phyloP scores from a whole-genome alignment of 2,329 filamentous ascomycete genomes.

The Alternaria postmessia region DNA sequence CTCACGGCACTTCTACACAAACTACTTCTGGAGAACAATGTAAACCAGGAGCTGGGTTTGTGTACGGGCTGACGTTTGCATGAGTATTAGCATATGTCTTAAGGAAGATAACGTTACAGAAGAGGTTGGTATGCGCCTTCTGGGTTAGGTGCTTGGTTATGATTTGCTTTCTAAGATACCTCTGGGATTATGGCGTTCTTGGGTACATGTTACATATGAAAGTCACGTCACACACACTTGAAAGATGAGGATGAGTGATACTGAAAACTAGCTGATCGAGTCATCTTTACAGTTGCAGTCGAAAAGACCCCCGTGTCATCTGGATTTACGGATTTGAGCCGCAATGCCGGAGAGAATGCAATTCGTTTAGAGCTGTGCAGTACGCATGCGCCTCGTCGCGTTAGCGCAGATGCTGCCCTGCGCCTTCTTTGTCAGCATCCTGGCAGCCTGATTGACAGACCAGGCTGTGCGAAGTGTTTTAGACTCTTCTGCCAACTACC shows the following conservation, averaged over 20 bases:
- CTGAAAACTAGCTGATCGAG: not conserved
- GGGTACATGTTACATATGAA: not conserved
- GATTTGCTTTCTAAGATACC: constrained; percentile 18
- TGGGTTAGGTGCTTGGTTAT: not conserved
- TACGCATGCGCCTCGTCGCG: no score
- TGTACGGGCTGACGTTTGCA: not conserved
- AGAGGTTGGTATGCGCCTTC: no score
- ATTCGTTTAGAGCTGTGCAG: no score
- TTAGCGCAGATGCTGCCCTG: not conserved
- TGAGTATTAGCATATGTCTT: no score
- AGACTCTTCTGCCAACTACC: not conserved
- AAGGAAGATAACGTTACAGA: no score
- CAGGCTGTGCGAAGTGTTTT: accelerated
- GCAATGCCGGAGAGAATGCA: accelerated
- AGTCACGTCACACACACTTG: not conserved
- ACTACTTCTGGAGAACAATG: constrained; percentile 93
- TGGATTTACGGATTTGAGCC: no score
- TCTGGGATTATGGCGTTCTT: constrained; percentile 9
- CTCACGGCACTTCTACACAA: constrained; percentile 89
- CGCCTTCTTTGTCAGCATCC: not conserved
- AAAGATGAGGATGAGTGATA: not conserved
- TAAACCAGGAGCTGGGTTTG: constrained; percentile 46
- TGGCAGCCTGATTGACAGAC: not conserved
- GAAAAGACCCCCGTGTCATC: not conserved
- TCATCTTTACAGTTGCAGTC: not conserved